Percentiles rank a stretch among this genome's conserved stretches.
These are phyloP conservation scores for Penicillium lividum DNA, from an alignment of 495 filamentous ascomycete genomes.

Conservation along the genomic window DNA sequence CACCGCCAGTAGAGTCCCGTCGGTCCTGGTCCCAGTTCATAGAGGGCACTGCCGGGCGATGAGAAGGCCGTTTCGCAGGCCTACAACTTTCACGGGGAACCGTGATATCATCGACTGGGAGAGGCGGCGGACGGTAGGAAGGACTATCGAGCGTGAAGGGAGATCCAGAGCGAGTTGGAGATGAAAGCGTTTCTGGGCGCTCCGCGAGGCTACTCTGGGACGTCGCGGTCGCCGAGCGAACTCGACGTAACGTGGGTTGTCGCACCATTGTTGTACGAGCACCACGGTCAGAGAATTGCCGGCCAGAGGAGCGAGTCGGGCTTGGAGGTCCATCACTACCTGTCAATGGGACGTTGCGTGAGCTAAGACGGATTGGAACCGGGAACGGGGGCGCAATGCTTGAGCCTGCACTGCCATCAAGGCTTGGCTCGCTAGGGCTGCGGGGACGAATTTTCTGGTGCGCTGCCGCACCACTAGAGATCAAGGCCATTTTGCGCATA, in stretches of 20 bases:
- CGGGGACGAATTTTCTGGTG: conserved; percentile 65
- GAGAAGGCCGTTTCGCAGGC: conserved; percentile 21
- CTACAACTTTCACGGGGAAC: conserved; percentile 43
- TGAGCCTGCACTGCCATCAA: conserved; percentile 48
- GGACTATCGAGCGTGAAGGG: conserved; percentile 70
- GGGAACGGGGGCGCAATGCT: conserved; percentile 74
- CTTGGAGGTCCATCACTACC: conserved; percentile 77
- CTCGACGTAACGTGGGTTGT: conserved; percentile 66
- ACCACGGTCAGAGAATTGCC: conserved; percentile 44
- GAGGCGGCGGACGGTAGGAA: conserved; percentile 57
- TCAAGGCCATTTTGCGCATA: conserved; percentile 67
- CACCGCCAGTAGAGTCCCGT: conserved; percentile 58
- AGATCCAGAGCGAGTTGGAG: conserved; percentile 64
- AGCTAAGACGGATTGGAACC: conserved; percentile 86
- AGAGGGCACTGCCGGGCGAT: conserved; percentile 23
- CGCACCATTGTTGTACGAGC: conserved; percentile 34
- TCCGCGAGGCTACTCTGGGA: conserved; percentile 47
- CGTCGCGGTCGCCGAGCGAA: conserved; percentile 75
- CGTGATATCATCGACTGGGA: conserved; percentile 73
- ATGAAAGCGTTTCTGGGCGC: conserved; percentile 60
- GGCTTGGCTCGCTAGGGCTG: conserved; percentile 73
- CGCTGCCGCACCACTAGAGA: conserved; percentile 72
- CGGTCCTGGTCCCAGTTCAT: conserved; percentile 33
- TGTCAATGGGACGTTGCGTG: conserved; percentile 69
- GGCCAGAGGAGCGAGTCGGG: conserved; percentile 62